Evolutionary conservation across 371 early-diverging fungal species (phyloP), one percentile per base, ranked within the genome.

Genomic region (Actinomortierella ambigua): DNA sequence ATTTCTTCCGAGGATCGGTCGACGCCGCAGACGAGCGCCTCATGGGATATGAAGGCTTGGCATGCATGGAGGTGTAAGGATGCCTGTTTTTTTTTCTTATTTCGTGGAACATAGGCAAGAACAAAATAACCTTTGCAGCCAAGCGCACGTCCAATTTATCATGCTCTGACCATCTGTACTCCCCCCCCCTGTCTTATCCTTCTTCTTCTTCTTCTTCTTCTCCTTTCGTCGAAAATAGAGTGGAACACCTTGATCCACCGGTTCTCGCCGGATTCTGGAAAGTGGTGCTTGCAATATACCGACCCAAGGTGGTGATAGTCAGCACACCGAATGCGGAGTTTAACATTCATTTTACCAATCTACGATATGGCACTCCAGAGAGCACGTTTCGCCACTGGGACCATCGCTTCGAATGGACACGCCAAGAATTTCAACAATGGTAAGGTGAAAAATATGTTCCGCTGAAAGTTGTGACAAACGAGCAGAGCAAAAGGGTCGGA

Each of bases 341-440:
- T 78, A 97, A 97, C 68, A 80, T 90, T 17, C 68, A 92, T 62
- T 95, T 95, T 63, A 88, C 90, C 0, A 68, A 84, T 2, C 82
- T 95, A 42, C 77, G 81, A 15, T 93, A 92, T 68, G 91, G 90
- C n/a, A 87, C 88, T n/a, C 77, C 81, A 0, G 70, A 84, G 3
- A 76, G 87, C 2, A 70, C 43, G 14, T 85, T 93, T 57, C 84
- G 97, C 29, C 87, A 95, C 67, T 84, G 82, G 40, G 97, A 97
- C 70, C 97, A 97, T 77, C 87, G 89, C 58, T 97, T 95, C 76
- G 97, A 97, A 80, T 95, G 96, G 97, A 93, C 95, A 7, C 82
- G 95, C 8, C 61, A 67, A 27, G 88, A 95, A 69, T 97, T 97
- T 75, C 67, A 88, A 64, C 48, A 59, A 2, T 97, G 96, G 96